Evolutionary conservation across 2,329 filamentous ascomycete genomes (phyloP).

Genomic region (Colletotrichum sansevieriae): DNA sequence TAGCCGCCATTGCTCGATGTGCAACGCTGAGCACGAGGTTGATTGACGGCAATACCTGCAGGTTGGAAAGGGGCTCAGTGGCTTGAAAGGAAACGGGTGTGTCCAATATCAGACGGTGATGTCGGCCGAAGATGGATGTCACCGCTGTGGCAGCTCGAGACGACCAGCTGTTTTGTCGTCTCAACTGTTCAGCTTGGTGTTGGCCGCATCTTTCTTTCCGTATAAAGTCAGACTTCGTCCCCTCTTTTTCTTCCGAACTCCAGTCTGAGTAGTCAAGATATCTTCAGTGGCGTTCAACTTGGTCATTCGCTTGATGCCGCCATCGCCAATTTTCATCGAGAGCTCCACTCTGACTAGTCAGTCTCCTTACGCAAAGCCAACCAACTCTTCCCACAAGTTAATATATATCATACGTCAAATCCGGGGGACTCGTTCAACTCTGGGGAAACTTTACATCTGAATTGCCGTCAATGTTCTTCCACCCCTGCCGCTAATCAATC

Average conservation of each 20-base stretch:
- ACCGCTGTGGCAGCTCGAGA: not conserved
- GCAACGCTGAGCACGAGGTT: constrained; percentile 14
- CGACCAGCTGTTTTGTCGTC: constrained; percentile 18
- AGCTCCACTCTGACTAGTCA: constrained; percentile 25
- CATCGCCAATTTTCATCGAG: constrained; percentile 32
- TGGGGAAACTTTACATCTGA: constrained; percentile 6
- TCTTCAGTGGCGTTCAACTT: constrained; percentile 17
- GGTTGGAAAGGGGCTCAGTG: constrained; percentile 11
- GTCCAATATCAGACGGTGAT: constrained; percentile 38
- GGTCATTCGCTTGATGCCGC: constrained; percentile 35
- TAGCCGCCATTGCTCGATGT: not conserved
- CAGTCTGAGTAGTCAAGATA: constrained; percentile 17
- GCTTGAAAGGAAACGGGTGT: constrained; percentile 17
- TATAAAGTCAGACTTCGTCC: constrained; percentile 34
- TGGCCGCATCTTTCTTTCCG: not conserved
- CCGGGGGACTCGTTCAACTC: not conserved
- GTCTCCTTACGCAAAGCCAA: not conserved
- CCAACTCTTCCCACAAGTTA: no score
- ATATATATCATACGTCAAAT: not conserved
- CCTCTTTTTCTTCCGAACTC: constrained; percentile 13
- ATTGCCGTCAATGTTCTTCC: not conserved
- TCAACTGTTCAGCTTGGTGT: constrained; percentile 9
- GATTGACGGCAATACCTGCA: not conserved
- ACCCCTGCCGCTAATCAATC: not conserved
- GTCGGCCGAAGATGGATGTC: constrained; percentile 25